These are phyloP conservation scores for Blastocystis sp. DNA, from an alignment of 352 stramenopile species.

Conservation along the genomic window DNA sequence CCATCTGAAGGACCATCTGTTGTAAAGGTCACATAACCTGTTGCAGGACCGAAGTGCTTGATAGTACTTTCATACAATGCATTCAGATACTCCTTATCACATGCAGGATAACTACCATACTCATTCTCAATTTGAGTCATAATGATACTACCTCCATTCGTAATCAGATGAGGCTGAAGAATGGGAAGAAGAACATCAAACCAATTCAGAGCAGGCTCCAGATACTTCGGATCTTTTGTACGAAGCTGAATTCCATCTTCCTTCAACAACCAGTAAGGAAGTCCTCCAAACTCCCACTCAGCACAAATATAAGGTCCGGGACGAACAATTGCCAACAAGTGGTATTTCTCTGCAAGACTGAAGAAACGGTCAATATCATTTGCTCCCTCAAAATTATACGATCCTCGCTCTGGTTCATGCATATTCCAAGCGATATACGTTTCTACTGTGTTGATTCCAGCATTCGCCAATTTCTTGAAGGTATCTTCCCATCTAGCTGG, in stretches of 20 bases:
- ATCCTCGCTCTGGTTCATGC: slow-evolving; percentile 66
- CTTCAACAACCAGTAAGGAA: slow-evolving; percentile 69
- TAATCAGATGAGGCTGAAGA: slow-evolving; percentile 65
- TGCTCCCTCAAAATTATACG: slow-evolving; percentile 61
- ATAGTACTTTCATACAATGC: slow-evolving; percentile 50
- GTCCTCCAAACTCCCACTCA: slow-evolving; percentile 71
- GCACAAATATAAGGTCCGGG: slow-evolving; percentile 71
- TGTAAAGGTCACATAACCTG: slow-evolving; percentile 63
- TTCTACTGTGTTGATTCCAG: slow-evolving; percentile 69
- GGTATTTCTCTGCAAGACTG: slow-evolving; percentile 40
- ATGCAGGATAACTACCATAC: slow-evolving; percentile 65
- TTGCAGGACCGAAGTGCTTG: slow-evolving; percentile 63
- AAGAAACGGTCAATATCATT: slow-evolving; percentile 64
- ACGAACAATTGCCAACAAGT: slow-evolving; percentile 70
- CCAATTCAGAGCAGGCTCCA: slow-evolving; percentile 66
- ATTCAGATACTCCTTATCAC: slow-evolving; percentile 62
- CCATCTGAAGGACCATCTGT: slow-evolving; percentile 63
- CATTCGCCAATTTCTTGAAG: slow-evolving; percentile 61
- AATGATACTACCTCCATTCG: slow-evolving; percentile 70
- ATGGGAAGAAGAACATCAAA: slow-evolving; percentile 65
- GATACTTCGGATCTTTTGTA: slow-evolving; percentile 67
- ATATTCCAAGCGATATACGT: slow-evolving; percentile 70
- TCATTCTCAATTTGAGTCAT: slow-evolving; percentile 73
- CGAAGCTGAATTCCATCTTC: slow-evolving; percentile 67
- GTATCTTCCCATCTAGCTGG: slow-evolving; percentile 60